A percentile compares a stretch with the other conserved stretches of the same genome.
phyloP scores from a whole-genome alignment of 2,329 filamentous ascomycete species.

The Neofusicoccum kwambonambiense region DNA sequence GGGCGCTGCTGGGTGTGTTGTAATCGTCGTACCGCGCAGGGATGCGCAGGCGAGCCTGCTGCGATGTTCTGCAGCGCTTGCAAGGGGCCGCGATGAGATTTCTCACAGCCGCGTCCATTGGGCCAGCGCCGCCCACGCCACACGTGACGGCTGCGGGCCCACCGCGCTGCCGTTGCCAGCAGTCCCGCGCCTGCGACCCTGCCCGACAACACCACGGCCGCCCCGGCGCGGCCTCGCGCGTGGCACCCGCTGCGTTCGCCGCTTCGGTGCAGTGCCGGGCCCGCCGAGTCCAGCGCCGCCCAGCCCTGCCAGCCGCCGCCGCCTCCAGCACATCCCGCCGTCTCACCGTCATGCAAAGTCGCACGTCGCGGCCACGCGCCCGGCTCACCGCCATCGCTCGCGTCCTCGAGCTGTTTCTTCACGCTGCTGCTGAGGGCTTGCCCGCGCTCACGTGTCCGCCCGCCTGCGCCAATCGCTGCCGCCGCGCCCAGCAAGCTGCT shows the following conservation, averaged over 20 bases:
- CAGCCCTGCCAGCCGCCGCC: not conserved
- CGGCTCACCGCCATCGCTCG: constrained; percentile 3
- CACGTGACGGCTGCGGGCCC: not conserved
- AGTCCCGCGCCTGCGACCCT: not conserved
- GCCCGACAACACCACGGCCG: not conserved
- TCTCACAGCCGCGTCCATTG: not conserved
- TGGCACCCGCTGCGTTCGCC: not conserved
- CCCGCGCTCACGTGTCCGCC: not conserved
- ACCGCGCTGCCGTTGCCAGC: not conserved
- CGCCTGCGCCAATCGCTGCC: not conserved
- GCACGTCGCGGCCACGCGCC: not conserved
- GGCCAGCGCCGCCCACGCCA: not conserved
- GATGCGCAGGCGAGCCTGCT: not conserved
- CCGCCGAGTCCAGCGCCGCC: not conserved
- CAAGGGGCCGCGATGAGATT: constrained; percentile 10
- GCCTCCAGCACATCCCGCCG: not conserved
- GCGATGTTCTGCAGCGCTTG: constrained; percentile 7
- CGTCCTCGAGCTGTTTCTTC: not conserved
- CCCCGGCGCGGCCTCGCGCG: not conserved
- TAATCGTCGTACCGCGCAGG: constrained; percentile 12
- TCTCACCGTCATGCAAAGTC: not conserved
- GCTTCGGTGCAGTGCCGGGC: not conserved
- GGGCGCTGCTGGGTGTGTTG: constrained; percentile 1
- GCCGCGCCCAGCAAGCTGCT: not conserved
- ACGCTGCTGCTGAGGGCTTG: not conserved